Base-by-base conservation (phyloP, 1,284 basidiomycete species). In the Singerocomus inundabilis region DNA sequence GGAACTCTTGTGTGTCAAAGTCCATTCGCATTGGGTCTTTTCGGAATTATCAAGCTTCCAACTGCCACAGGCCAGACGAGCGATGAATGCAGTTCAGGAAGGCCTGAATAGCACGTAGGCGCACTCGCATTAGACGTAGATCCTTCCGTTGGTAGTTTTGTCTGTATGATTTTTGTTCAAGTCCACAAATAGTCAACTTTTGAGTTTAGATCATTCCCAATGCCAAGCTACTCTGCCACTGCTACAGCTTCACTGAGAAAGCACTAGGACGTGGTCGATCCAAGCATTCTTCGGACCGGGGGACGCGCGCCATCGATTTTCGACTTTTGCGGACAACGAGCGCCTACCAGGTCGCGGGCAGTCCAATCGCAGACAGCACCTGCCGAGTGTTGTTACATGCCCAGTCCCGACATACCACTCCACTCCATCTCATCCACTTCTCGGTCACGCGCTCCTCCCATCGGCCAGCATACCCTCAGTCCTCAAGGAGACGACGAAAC, bases 341-440 rank as follows among this genome's bases (percentile, higher is more conserved):
- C 46, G 55, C 43, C 53, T 47, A 48, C 21, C 34, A 25, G 29
- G 36, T 30, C 21, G 30, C 15, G 9, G 28, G 35, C 30, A 21
- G 41, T 47, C 38, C 28, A 46, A 32, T 36, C 34, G 21, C 44
- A 29, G 24, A 39, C 5, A 39, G 38, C 38, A 12, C 28, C 15
- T 13, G 44, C 15, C 44, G 38, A 34, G 21, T 21, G 36, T 33
- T 15, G 48, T 50, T 64, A 59, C 62, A 64, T 67, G 62, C 60
- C 64, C 51, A 60, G 42, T 52, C 80, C 84, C 69, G 85, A 86
- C 73, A 88, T 88, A 68, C 83, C 82, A 41, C 71, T 88, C 52
- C 80, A 74, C 60, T 73, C 74, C 59, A 71, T 88, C 62, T 71
- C 77, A 77, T 71, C 74, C 67, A 73, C 57, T 57, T 63, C 70